Evolutionary conservation across 805 yeast genomes (phyloP), one percentile per base, ranked within the genome.

Genomic region (Candida lessepsii): DNA sequence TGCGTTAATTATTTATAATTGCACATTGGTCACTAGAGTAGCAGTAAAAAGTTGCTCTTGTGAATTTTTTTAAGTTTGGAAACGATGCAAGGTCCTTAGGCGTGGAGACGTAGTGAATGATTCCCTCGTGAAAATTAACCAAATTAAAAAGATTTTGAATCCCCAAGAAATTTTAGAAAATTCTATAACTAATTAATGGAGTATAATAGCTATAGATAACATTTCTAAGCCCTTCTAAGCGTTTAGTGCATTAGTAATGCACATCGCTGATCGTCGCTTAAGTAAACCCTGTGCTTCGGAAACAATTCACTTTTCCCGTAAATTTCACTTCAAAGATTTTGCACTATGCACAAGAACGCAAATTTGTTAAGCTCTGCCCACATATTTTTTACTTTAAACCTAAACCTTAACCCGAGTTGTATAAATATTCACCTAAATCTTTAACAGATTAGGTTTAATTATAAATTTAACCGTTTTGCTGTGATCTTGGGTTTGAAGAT

Each of bases 261-360:
- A 3, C 5, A 28, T 4, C 4, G 6, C n/a, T 19, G 19, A 30
- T 19, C 27, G 20, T 32, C 35, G 35, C 35, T 32, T 32, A 32
- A 13, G 33, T 29, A 31, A 31, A 32, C 35, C 35, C 35, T 32
- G 35, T 32, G 15, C 17, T 5, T 32, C 35, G 35, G 35, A 32
- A 32, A 32, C 16, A 19, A 28, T 28, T 14, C 15, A 13, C 9
- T n/a, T 32, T 32, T 20, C 35, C 35, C 35, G 35, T 32, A 32
- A 29, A 32, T 32, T 32, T 32, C 35, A 32, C 21, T 32, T 32
- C 35, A 32, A 21, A 29, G 23, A 21, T 5, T 21, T 18, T 20
- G n/a, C n/a, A n/a, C 27, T 5, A 15, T 32, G 14, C 26, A n/a
- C 25, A 14, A 23, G 14, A 16, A 32, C 35, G 35, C 35, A 32